Percentiles rank a stretch among this genome's conserved stretches.
These are phyloP conservation scores for Blastobotrys indianensis DNA, from an alignment of 1,139 yeast genomes.

Conservation along the genomic window DNA sequence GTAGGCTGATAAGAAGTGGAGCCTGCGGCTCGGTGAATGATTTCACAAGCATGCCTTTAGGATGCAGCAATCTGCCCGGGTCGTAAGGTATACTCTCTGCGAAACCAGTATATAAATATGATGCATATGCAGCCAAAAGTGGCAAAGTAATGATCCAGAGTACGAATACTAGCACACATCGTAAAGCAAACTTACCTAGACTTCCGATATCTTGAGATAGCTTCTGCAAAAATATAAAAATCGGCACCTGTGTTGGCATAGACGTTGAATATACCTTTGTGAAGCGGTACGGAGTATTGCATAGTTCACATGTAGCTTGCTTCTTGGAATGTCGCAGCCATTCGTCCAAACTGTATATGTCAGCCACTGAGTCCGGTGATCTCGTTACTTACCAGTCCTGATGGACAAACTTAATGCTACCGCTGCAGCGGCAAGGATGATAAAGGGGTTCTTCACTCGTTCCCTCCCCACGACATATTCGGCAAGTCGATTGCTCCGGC, in stretches of 20 bases:
- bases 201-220: slow-evolving; percentile 22
- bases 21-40: slow-evolving; percentile 4
- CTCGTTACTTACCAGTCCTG: slow-evolving; percentile 59
- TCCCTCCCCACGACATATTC: slow-evolving; percentile 93
- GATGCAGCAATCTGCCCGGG: slow-evolving; percentile 5
- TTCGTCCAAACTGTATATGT: slow-evolving; percentile 48
- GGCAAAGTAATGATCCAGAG: slow-evolving; percentile 26
- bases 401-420: slow-evolving; percentile 88
- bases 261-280: slow-evolving; percentile 62
- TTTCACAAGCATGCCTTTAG: not conserved
- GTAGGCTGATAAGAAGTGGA: slow-evolving; percentile 4
- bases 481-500: slow-evolving; percentile 45
- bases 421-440: slow-evolving; percentile 92
- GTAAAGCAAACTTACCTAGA: slow-evolving; percentile 12
- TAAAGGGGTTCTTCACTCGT: slow-evolving; percentile 70
- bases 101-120: slow-evolving; percentile 18
- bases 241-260: slow-evolving; percentile 65
- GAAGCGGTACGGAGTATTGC: slow-evolving; percentile 72
- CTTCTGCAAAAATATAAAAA: slow-evolving; percentile 36
- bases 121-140: slow-evolving; percentile 15
- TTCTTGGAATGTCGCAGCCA: slow-evolving; percentile 72
- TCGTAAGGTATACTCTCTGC: slow-evolving; percentile 24
- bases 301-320: slow-evolving; percentile 75
- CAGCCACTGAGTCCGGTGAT: not conserved
- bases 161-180: slow-evolving; percentile 16